Evolutionary conservation across 1,139 yeast genomes (phyloP), one percentile per base, ranked within the genome.

Genomic region (Candida neerlandica): DNA sequence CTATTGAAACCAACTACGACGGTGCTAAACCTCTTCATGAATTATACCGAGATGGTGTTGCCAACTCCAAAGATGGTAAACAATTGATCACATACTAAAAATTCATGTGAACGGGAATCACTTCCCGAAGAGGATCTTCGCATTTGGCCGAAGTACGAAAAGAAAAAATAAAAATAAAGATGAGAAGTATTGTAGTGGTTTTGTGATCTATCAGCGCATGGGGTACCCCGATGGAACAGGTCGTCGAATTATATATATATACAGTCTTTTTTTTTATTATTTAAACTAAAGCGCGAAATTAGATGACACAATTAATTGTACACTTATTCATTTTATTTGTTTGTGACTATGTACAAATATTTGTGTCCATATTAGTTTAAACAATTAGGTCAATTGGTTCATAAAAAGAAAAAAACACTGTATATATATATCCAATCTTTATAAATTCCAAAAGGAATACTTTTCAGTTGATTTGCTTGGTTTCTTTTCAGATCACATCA

Each of bases 31-130:
- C 79, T 45, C 71, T 87, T 54, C 69, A 80, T 42, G 74, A 77
- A 30, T 63, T 77, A 27, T 81, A 82, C 63, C 69, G 71, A 51
- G 64, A 72, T 3, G 95, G 86, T 1, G 73, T 88, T 45, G 73
- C 63, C 2, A 71, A 77, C 48, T 71, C 80, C 34, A 69, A 71
- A 55, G 54, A 59, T 27, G 80, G 80, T 14, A 76, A 76, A 62
- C 80, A 76, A 56, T 63, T 75, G 55, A 66, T 76, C 44, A 65
- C 65, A 2, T 73, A 62, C 51, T 46, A 55, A 12, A 10, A n/a
- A 10, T 29, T 11, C 33, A 4, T 5, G 4, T 18, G 40, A n/a
- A 6, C 40, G 49, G 44, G 15, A 14, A 15, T 12, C 33, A 16
- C 15, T 4, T 34, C 23, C 45, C 45, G 41, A 9, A 19, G 4